Percentiles rank a stretch among this genome's conserved stretches.
Evolutionary conservation across 2,329 filamentous ascomycete species (phyloP).

Genomic region (Cercospora sojina): DNA sequence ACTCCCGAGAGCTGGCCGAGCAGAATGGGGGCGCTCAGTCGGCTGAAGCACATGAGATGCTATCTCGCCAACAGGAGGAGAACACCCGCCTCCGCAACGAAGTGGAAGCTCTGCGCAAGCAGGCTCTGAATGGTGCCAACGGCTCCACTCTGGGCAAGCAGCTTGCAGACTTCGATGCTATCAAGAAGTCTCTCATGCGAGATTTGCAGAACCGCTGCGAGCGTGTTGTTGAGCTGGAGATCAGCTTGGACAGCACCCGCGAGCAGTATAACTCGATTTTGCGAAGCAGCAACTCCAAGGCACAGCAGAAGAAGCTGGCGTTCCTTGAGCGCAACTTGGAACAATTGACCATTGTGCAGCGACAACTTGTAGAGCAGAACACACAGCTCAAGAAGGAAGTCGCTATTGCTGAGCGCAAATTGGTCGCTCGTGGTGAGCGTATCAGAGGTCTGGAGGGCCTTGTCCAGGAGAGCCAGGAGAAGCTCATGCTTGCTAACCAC

Average conservation of each 20-base stretch:
- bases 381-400: constrained; percentile 97
- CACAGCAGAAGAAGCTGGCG: constrained; percentile 99
- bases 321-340: constrained; percentile 98
- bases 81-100: constrained; percentile 76
- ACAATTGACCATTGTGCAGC: constrained; percentile 94
- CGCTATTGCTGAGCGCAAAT: constrained; percentile 94
- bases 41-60: constrained; percentile 67
- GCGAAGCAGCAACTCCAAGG: constrained; percentile 92
- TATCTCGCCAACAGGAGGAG: constrained; percentile 75
- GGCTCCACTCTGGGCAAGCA: constrained; percentile 86
- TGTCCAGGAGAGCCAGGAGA: constrained; percentile 96
- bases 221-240: constrained; percentile 93
- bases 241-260: constrained; percentile 91
- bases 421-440: constrained; percentile 93
- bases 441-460: constrained; percentile 91
- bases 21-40: constrained; percentile 45
- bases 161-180: constrained; percentile 96
- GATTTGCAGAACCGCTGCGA: constrained; percentile 98
- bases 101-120: constrained; percentile 77
- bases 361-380: constrained; percentile 97
- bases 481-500: constrained; percentile 94
- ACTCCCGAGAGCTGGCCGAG: constrained; percentile 74
- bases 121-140: constrained; percentile 59
- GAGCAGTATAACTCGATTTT: constrained; percentile 99
- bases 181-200: constrained; percentile 99